These are phyloP conservation scores for Rhynchospora pubera DNA, from an alignment of 176 grass and related monocot genomes.

Conservation along the genomic window DNA sequence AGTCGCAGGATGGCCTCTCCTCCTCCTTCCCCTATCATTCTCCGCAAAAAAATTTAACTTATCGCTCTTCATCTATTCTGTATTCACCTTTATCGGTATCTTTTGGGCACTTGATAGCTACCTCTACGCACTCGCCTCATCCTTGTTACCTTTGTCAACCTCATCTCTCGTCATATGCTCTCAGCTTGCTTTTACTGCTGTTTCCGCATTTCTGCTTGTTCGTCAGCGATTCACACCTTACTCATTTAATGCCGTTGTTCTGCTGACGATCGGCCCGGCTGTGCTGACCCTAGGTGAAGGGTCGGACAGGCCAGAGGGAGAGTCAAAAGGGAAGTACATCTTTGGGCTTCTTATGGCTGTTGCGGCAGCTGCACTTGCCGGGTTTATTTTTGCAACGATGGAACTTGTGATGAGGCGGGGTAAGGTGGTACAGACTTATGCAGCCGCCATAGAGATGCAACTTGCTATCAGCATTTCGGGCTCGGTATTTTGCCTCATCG, in stretches of 20 bases:
- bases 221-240: conserved; percentile 52
- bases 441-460: conserved; percentile 58
- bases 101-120: conserved; percentile 42
- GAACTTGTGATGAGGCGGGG: conserved; percentile 41
- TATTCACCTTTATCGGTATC: conserved; percentile 28
- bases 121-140: conserved; percentile 38
- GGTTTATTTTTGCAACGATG: conserved; percentile 49
- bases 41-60: neutral
- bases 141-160: conserved; percentile 61
- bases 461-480: conserved; percentile 49
- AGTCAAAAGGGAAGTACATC: conserved; percentile 36
- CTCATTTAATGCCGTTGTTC: conserved; percentile 59
- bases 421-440: conserved; percentile 24
- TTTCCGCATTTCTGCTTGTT: conserved; percentile 55
- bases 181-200: conserved; percentile 70
- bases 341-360: conserved; percentile 43
- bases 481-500: conserved; percentile 48
- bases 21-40: conserved; percentile 34
- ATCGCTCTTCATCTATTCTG: conserved; percentile 10
- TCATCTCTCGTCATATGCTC: conserved; percentile 62
- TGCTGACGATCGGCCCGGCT: conserved; percentile 56
- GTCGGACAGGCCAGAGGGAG: conserved; percentile 27
- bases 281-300: conserved; percentile 42
- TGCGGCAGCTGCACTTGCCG: conserved; percentile 38
- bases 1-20: conserved; percentile 53